Conservation (phyloP, 768 basidiomycete species). For the Psilocybe subaeruginosa region DNA sequence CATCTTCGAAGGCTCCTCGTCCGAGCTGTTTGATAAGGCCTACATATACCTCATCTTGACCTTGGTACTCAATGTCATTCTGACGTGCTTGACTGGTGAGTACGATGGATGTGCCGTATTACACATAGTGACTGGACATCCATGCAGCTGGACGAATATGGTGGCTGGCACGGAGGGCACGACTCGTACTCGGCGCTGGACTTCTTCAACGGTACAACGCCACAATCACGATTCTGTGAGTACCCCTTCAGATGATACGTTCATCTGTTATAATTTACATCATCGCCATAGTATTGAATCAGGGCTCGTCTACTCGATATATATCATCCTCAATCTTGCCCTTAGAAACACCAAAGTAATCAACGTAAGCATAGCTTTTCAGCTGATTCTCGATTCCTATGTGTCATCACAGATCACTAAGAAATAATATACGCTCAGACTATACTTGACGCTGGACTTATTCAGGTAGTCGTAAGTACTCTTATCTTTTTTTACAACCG, state of each 20-base stretch:
- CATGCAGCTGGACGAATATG: slow-evolving; percentile 36
- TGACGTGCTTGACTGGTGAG: slow-evolving; percentile 37
- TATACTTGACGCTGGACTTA: slow-evolving; percentile 27
- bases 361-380: slow-evolving; percentile 17
- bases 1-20: slow-evolving; percentile 20
- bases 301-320: slow-evolving; percentile 38
- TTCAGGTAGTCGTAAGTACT: slow-evolving; percentile 32
- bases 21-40: slow-evolving; percentile 22
- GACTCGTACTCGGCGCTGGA: slow-evolving; percentile 25
- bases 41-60: slow-evolving; percentile 38
- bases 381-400: not conserved
- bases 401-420: not conserved
- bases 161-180: slow-evolving; percentile 31
- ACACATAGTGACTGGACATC: not conserved
- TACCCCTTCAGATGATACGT: not conserved
- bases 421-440: slow-evolving; percentile 8
- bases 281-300: slow-evolving; percentile 36
- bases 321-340: slow-evolving; percentile 33
- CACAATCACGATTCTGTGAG: slow-evolving; percentile 40
- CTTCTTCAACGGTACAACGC: slow-evolving; percentile 34
- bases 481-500: not conserved
- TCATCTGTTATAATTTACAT: not conserved
- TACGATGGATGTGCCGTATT: not conserved
- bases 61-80: slow-evolving; percentile 33
- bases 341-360: slow-evolving; percentile 25